Conservation (phyloP, 257 asterid genomes). For the Nicotiana noctiflora region DNA sequence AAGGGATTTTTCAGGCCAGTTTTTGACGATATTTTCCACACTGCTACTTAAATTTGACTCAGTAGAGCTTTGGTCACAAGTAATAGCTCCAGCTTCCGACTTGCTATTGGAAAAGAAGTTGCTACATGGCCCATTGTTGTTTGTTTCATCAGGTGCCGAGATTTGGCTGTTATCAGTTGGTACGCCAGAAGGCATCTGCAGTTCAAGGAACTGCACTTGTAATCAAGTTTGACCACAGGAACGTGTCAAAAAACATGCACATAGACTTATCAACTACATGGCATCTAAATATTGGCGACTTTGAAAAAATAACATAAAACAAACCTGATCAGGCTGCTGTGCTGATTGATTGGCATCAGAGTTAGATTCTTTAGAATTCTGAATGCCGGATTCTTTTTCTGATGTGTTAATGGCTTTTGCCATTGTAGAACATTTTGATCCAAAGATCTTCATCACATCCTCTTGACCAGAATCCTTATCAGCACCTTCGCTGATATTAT, state of each 20-base stretch:
- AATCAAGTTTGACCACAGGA: not conserved
- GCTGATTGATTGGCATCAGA: slow-evolving; percentile 12
- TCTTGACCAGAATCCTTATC: slow-evolving; percentile 12
- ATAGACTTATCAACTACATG: not conserved
- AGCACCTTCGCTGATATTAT: slow-evolving; percentile 11
- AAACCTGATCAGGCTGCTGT: slow-evolving; percentile 42
- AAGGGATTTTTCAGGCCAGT: not conserved
- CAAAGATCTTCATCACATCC: slow-evolving; percentile 19
- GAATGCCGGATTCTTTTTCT: slow-evolving; percentile 28
- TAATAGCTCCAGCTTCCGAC: slow-evolving; percentile 37
- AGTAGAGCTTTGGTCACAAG: slow-evolving; percentile 38
- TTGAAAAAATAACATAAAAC: not conserved
- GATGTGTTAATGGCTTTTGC: slow-evolving; percentile 15
- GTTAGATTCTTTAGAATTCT: slow-evolving; percentile 36
- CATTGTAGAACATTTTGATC: slow-evolving; percentile 2
- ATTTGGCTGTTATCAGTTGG: not conserved
- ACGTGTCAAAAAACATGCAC: not conserved
- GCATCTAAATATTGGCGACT: not conserved
- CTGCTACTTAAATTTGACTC: slow-evolving; percentile 3
- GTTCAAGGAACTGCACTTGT: not conserved
- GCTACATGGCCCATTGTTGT: slow-evolving; percentile 15
- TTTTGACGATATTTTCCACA: not conserved
- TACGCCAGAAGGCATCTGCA: not conserved
- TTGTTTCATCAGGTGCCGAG: not conserved
- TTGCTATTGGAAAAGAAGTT: slow-evolving; percentile 28